Evolutionary conservation across 2,329 filamentous ascomycete genomes (phyloP).

Genomic region (Bipolaris victoriae): DNA sequence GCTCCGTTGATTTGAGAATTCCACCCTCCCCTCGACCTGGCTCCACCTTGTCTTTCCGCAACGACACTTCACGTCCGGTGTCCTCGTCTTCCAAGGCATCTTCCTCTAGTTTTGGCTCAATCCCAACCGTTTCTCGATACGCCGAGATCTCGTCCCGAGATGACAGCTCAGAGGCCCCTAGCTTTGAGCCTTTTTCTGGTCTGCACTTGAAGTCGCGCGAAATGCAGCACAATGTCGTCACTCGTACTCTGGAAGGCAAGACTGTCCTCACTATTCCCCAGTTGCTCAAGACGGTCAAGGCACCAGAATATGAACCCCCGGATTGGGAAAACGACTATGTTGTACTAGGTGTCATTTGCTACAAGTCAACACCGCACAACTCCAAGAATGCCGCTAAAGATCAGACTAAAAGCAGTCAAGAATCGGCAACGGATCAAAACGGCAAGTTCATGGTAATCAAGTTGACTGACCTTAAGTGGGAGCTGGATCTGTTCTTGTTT

Average conservation of each 20-base stretch:
- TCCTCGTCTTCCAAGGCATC: conserved; percentile 33
- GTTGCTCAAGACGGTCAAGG: conserved; percentile 79
- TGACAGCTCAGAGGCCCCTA: conserved; percentile 58
- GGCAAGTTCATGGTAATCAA: conserved; percentile 94
- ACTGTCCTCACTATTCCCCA: conserved; percentile 80
- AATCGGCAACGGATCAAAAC: conserved; percentile 61
- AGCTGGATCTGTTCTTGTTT: conserved; percentile 91
- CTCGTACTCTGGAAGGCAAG: conserved; percentile 78
- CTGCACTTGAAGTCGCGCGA: conserved; percentile 83
- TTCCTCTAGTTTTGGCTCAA: conserved; percentile 27
- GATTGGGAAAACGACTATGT: conserved; percentile 90
- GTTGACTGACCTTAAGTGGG: conserved; percentile 86
- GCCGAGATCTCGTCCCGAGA: conserved; percentile 40
- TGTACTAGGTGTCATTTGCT: conserved; percentile 83
- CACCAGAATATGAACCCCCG: conserved; percentile 77
- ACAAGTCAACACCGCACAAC: conserved; percentile 80
- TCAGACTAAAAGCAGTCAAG: conserved; percentile 50
- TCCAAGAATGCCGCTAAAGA: conserved; percentile 57
- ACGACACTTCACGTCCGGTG: conserved; percentile 27
- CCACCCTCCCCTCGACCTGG: conserved; percentile 25
- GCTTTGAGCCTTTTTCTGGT: conserved; percentile 81
- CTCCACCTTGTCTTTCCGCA: conserved; percentile 31
- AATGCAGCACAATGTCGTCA: conserved; percentile 79
- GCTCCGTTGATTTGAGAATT: conserved; percentile 21
- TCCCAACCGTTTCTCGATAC: conserved; percentile 36